Conservation (phyloP, 1,284 basidiomycete species). For the Grifola frondosa region DNA sequence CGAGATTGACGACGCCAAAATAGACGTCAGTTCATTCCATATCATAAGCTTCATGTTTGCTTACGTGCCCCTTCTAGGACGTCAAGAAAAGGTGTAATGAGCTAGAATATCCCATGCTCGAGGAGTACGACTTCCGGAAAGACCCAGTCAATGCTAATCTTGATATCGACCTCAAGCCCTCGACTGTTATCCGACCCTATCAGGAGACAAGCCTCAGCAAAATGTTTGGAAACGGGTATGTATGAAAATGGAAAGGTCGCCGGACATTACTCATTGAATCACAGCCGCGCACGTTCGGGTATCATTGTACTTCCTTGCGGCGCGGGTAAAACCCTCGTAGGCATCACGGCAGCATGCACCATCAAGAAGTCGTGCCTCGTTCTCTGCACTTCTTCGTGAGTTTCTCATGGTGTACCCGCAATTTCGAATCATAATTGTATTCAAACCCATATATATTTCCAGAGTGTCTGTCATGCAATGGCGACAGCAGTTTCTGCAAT, state of each 20-base stretch:
- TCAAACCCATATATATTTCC: slow-evolving; percentile 8
- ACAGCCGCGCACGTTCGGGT: slow-evolving; percentile 90
- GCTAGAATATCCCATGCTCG: slow-evolving; percentile 93
- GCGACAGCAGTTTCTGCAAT: slow-evolving; percentile 95
- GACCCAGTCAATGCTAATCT: slow-evolving; percentile 93
- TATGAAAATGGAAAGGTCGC: slow-evolving; percentile 2
- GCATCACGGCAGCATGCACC: slow-evolving; percentile 98
- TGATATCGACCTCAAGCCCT: slow-evolving; percentile 95
- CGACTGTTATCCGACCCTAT: slow-evolving; percentile 94
- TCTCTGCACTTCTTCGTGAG: slow-evolving; percentile 93
- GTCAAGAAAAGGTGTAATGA: slow-evolving; percentile 94
- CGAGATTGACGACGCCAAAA: slow-evolving; percentile 88
- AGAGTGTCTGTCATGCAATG: slow-evolving; percentile 98
- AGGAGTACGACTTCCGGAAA: slow-evolving; percentile 97
- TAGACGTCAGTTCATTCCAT: slow-evolving; percentile 62
- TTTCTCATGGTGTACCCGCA: slow-evolving; percentile 10
- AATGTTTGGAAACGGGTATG: slow-evolving; percentile 97
- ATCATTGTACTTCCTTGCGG: slow-evolving; percentile 99
- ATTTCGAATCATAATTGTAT: too few species aligned
- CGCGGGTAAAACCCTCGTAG: slow-evolving; percentile 97
- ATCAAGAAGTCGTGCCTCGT: slow-evolving; percentile 99
- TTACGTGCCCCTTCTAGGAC: slow-evolving; percentile 48
- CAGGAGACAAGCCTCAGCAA: slow-evolving; percentile 97
- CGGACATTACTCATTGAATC: slow-evolving; percentile 2
- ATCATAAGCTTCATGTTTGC: background rate